Base-by-base conservation (phyloP, 768 basidiomycete species). In the Gymnopilus dilepis region DNA sequence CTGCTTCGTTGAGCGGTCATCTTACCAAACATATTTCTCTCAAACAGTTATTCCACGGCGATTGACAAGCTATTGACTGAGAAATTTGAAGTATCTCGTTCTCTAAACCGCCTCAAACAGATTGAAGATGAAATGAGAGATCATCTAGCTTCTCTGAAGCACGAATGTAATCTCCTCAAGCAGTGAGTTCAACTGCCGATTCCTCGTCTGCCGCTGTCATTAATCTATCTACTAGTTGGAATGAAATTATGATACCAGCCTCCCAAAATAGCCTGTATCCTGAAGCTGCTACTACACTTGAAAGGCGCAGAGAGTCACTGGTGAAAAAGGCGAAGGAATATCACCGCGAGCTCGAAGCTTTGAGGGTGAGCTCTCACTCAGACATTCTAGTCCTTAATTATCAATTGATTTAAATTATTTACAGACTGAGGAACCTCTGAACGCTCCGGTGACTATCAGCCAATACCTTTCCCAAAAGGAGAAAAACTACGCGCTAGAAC, bases 271-370 rank as follows among this genome's bases (percentile, higher is more conserved):
- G 60, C 11, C 11, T 66, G 1, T 40, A 56, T 21, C 60, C 65
- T 4, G 76, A 78, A 42, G 74, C 62, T 11, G 59, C 73, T 7
- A 64, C 71, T 0, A 70, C 67, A 12, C 61, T 82, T 2, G 79
- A 81, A 50, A 72, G 79, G 30, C 73, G 76, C 1, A 78, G 76
- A 62, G 78, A 80, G n/a, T 72, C 70, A 4, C 60, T 82, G n/a
- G 59, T 77, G 1, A 74, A 76, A 34, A 84, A 81, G 60, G 82
- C 81, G 0, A 82, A 82, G 59, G 82, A 84, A 64, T 79, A 81
- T 60, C 78, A 79, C 64, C 71, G 72, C 43, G 76, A 79, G 43
- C 73, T 84, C 1, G 77, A 76, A 24, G 41, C 59, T 9, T 53
- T 78, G 8, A 62, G 69, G 59, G 82, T 81, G 13, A 47, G 70